phyloP scores from a whole-genome alignment of 2,329 filamentous ascomycete species.

The Didymella keratinophila region DNA sequence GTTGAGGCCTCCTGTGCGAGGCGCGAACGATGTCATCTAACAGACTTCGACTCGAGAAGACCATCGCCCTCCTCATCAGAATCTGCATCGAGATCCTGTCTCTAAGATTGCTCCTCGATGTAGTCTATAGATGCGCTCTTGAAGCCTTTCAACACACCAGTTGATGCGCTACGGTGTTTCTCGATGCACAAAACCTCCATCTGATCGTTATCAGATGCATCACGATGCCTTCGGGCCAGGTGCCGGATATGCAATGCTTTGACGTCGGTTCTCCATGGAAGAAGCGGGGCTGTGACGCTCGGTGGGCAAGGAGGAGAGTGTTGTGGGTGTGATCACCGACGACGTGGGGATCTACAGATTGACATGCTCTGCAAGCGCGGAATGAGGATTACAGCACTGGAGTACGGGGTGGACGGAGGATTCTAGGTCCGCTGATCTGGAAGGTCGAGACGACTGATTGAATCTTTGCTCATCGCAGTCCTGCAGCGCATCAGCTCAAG shows the following conservation, averaged over 20 bases:
- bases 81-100: neutral
- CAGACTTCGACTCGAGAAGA: neutral
- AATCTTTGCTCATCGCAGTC: neutral
- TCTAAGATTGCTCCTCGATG: neutral
- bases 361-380: slow-evolving; percentile 22
- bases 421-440: slow-evolving; percentile 12
- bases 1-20: neutral
- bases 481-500: neutral
- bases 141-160: neutral
- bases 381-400: slow-evolving; percentile 8
- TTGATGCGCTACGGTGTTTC: slow-evolving; percentile 4
- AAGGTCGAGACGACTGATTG: slow-evolving; percentile 6
- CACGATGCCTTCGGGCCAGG: slow-evolving; percentile 10
- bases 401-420: slow-evolving; percentile 10
- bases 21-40: neutral
- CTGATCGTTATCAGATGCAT: slow-evolving; percentile 10
- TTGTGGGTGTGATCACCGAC: slow-evolving; percentile 3
- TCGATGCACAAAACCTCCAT: neutral
- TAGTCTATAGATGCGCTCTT: neutral
- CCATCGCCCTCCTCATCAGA: neutral
- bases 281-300: slow-evolving; percentile 19
- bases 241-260: slow-evolving; percentile 16
- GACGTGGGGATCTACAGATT: slow-evolving; percentile 27
- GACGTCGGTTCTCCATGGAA: slow-evolving; percentile 23
- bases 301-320: slow-evolving; percentile 1